A percentile compares a stretch with the other conserved stretches of the same genome.
phyloP scores from a whole-genome alignment of 331 rosid species.

The Quercus lobata region DNA sequence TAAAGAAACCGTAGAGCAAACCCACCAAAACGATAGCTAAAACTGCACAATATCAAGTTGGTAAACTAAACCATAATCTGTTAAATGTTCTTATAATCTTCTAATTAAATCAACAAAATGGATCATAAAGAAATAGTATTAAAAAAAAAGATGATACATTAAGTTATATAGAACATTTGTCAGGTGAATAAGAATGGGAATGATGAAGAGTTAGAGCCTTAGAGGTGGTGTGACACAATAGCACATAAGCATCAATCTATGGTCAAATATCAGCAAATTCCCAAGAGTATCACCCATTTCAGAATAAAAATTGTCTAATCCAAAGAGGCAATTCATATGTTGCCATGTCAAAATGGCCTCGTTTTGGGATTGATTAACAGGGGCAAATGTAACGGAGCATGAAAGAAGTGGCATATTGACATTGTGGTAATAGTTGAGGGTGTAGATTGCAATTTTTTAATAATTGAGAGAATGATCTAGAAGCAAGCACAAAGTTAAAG shows the following conservation, averaged over 20 bases:
- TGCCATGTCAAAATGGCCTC: no score
- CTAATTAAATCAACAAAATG: constrained; percentile 1
- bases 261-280: not conserved
- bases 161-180: not conserved
- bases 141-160: not conserved
- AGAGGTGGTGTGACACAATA: not conserved
- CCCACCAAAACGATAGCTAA: constrained; percentile 92
- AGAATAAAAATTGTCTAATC: no score
- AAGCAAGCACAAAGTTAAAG: no score
- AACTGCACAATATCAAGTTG: constrained; percentile 55
- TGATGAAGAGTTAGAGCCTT: not conserved
- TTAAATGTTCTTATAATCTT: constrained; percentile 9
- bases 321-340: no score
- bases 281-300: not conserved
- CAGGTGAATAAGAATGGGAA: not conserved
- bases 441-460: no score
- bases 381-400: no score
- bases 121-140: constrained; percentile 7
- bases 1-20: constrained; percentile 96
- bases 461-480: no score
- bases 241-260: not conserved
- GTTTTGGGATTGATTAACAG: no score
- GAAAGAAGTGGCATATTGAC: no score
- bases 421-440: no score
- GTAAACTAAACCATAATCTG: constrained; percentile 16